Conservation (phyloP, 495 filamentous ascomycete species). For the Penicillium coffeae region DNA sequence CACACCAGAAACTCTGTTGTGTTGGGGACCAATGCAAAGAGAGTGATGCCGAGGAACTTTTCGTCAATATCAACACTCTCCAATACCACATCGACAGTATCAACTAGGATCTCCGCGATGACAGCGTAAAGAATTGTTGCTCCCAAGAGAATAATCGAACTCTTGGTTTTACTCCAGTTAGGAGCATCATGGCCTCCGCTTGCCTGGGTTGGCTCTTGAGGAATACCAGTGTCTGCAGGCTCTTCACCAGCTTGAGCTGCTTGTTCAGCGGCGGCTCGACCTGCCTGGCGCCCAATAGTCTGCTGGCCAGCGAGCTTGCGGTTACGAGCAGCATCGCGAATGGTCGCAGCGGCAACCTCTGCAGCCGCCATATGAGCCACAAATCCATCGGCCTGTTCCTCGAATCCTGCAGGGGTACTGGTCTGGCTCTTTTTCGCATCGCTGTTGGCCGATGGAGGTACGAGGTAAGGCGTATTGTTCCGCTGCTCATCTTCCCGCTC, state of each 20-base stretch:
- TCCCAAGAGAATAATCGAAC: constrained; percentile 78
- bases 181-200: constrained; percentile 91
- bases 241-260: constrained; percentile 30
- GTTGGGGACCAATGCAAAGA: constrained; percentile 96
- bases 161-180: constrained; percentile 93
- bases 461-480: constrained; percentile 57
- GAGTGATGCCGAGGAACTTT: constrained; percentile 95
- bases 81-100: constrained; percentile 92
- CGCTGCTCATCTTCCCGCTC: constrained; percentile 30
- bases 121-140: constrained; percentile 92
- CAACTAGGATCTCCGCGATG: constrained; percentile 94
- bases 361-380: constrained; percentile 66
- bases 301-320: constrained; percentile 45
- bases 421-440: constrained; percentile 35
- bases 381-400: constrained; percentile 74
- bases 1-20: constrained; percentile 95
- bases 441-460: constrained; percentile 52
- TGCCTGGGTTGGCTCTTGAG: constrained; percentile 33
- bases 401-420: constrained; percentile 53
- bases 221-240: constrained; percentile 37
- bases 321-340: constrained; percentile 64
- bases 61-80: constrained; percentile 88
- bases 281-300: constrained; percentile 23
- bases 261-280: constrained; percentile 26
- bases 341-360: constrained; percentile 87